Conservation (phyloP, 2,329 filamentous ascomycete genomes). For the Cordyceps pruinosa region DNA sequence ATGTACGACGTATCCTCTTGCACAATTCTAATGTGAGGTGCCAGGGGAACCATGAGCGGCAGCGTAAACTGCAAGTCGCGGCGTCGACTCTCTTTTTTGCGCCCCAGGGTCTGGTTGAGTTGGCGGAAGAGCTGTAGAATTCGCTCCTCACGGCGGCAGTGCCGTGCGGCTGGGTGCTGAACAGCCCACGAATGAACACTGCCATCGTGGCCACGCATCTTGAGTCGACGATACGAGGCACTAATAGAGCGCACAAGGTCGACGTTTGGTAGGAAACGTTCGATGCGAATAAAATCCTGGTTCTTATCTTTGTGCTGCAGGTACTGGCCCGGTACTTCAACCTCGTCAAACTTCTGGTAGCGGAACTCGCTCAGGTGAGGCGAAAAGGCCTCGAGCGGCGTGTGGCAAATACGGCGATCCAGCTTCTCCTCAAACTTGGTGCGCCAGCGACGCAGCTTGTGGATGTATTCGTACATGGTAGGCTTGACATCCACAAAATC, state of each 20-base stretch:
- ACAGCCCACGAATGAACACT: slow-evolving; percentile 96
- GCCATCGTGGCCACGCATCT: slow-evolving; percentile 95
- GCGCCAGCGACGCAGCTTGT: slow-evolving; percentile 90
- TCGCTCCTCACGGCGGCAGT: slow-evolving; percentile 88
- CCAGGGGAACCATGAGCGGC: slow-evolving; percentile 90
- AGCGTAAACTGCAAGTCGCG: slow-evolving; percentile 94
- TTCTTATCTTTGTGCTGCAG: slow-evolving; percentile 98
- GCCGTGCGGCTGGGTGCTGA: slow-evolving; percentile 87
- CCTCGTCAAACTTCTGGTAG: slow-evolving; percentile 97
- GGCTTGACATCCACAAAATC: slow-evolving; percentile 95
- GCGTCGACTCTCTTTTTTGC: slow-evolving; percentile 90
- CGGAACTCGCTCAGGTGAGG: slow-evolving; percentile 92
- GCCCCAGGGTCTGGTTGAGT: slow-evolving; percentile 84
- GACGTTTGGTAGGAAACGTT: slow-evolving; percentile 91
- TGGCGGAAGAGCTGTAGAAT: slow-evolving; percentile 96
- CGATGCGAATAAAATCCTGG: slow-evolving; percentile 94
- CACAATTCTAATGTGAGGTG: slow-evolving; percentile 89
- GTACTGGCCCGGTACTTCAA: slow-evolving; percentile 96
- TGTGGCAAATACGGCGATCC: slow-evolving; percentile 68
- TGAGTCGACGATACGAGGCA: slow-evolving; percentile 84
- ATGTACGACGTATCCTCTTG: slow-evolving; percentile 94
- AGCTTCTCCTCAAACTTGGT: slow-evolving; percentile 98
- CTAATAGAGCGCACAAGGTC: slow-evolving; percentile 87
- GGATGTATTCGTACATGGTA: slow-evolving; percentile 97
- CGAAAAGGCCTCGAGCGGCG: slow-evolving; percentile 77